Evolutionary conservation across 2,329 filamentous ascomycete species (phyloP).

Genomic region (Xylaria multiplex): DNA sequence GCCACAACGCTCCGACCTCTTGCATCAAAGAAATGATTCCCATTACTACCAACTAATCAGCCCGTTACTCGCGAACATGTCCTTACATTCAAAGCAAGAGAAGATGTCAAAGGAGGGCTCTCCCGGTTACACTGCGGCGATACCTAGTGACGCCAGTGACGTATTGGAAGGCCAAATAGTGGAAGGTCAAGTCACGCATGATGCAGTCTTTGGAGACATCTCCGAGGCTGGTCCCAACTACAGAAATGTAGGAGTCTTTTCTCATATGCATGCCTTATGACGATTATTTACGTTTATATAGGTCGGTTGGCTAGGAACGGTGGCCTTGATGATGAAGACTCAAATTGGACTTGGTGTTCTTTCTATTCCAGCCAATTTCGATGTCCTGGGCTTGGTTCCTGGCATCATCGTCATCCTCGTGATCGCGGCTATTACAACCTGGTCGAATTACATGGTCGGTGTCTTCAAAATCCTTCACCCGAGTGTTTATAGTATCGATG

Average conservation of each 20-base stretch:
- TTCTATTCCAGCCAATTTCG: constrained; percentile 58
- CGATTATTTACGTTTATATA: constrained; percentile 48
- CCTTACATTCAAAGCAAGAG: neutral
- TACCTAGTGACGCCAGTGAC: neutral
- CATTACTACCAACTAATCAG: neutral
- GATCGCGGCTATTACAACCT: constrained; percentile 57
- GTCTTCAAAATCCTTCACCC: constrained; percentile 62
- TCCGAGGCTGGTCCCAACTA: constrained; percentile 48
- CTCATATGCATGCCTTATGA: neutral
- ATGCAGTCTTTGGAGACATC: constrained; percentile 53
- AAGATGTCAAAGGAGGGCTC: neutral
- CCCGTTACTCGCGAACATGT: neutral
- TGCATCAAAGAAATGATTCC: neutral
- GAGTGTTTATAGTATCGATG: constrained; percentile 63
- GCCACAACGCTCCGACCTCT: neutral
- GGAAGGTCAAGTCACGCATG: constrained; percentile 3
- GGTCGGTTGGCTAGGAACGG: constrained; percentile 53
- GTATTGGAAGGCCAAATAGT: neutral
- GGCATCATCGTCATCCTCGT: constrained; percentile 56
- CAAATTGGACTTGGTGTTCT: constrained; percentile 59
- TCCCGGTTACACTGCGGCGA: neutral
- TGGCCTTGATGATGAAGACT: constrained; percentile 58
- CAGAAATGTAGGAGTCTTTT: constrained; percentile 32
- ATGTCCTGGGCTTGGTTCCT: constrained; percentile 59
- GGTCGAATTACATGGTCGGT: constrained; percentile 60